These are phyloP conservation scores for Candida morakotiae DNA, from an alignment of 805 yeast species.

Conservation along the genomic window DNA sequence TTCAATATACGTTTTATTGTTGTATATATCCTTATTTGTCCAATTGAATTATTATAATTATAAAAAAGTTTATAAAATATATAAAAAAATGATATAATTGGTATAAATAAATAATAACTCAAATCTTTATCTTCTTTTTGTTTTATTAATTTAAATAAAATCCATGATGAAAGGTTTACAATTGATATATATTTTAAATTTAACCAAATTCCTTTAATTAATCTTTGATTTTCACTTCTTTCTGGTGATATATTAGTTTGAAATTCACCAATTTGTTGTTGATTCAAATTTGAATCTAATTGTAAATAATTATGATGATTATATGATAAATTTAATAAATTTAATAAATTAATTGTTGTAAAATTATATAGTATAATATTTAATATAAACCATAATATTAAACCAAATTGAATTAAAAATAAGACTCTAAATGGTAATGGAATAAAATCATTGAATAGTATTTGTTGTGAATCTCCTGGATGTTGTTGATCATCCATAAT, in stretches of 20 bases:
- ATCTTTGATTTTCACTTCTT: slow-evolving; percentile 22
- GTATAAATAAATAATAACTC: slow-evolving; percentile 7
- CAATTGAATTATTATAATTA: slow-evolving; percentile 10
- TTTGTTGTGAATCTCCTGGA: slow-evolving; percentile 12
- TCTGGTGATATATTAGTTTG: slow-evolving; percentile 28
- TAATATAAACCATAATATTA: slow-evolving; percentile 51
- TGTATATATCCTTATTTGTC: slow-evolving; percentile 40
- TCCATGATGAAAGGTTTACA: slow-evolving; percentile 18
- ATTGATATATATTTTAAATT: slow-evolving; percentile 26
- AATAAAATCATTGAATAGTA: slow-evolving; percentile 23
- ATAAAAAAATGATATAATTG: slow-evolving; percentile 9
- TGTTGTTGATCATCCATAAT: slow-evolving; percentile 10
- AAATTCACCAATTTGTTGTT: slow-evolving; percentile 24
- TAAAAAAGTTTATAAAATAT: slow-evolving; percentile 10
- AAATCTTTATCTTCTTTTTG: slow-evolving; percentile 9
- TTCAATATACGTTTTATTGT: slow-evolving; percentile 49
- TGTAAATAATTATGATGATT: slow-evolving; percentile 32
- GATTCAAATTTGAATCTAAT: slow-evolving; percentile 15
- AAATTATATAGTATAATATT: slow-evolving; percentile 33
- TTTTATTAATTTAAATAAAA: slow-evolving; percentile 18
- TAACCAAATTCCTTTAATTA: slow-evolving; percentile 31
- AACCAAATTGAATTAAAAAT: slow-evolving; percentile 45
- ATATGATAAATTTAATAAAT: slow-evolving; percentile 40
- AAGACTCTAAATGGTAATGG: slow-evolving; percentile 45
- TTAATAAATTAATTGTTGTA: slow-evolving; percentile 42